These are phyloP conservation scores for Leishmania lainsoni DNA, from an alignment of 208 protist species.

Conservation along the genomic window DNA sequence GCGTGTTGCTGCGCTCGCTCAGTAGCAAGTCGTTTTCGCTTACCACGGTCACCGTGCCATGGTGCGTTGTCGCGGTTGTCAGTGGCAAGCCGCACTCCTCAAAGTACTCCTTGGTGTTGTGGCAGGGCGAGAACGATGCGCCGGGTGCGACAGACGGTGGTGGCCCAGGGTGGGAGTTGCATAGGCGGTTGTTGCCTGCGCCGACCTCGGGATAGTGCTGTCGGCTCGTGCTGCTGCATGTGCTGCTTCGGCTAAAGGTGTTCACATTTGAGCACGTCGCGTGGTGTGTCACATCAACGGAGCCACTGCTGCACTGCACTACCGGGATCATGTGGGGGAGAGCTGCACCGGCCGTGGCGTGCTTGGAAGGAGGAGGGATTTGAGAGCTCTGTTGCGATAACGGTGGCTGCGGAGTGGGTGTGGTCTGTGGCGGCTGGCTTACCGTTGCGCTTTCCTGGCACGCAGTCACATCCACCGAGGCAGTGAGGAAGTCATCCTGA, in stretches of 20 bases:
- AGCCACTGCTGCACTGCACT: background rate
- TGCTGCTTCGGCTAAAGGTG: conserved; percentile 18
- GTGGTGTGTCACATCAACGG: background rate
- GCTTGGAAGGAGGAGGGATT: background rate
- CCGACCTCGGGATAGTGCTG: conserved; percentile 28
- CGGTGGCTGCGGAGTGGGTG: background rate
- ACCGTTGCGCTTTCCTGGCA: conserved; percentile 18
- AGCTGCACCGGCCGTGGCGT: background rate
- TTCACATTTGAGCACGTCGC: background rate
- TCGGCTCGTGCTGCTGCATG: conserved; percentile 18
- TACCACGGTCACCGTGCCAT: conserved; percentile 42
- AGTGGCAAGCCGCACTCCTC: conserved; percentile 22
- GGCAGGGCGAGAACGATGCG: conserved; percentile 11
- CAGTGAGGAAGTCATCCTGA: conserved; percentile 35
- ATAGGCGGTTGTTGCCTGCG: conserved; percentile 27
- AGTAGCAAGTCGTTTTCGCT: conserved; percentile 36
- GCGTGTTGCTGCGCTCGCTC: conserved; percentile 15
- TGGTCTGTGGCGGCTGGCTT: background rate
- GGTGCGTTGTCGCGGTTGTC: conserved; percentile 39
- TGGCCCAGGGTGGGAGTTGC: background rate
- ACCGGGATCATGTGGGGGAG: background rate
- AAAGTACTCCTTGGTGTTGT: conserved; percentile 25
- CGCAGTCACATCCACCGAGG: conserved; percentile 44
- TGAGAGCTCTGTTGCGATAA: conserved; percentile 10
- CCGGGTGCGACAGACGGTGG: background rate